Conservation (phyloP, 2,329 filamentous ascomycete genomes). For the Talaromyces sp. region DNA sequence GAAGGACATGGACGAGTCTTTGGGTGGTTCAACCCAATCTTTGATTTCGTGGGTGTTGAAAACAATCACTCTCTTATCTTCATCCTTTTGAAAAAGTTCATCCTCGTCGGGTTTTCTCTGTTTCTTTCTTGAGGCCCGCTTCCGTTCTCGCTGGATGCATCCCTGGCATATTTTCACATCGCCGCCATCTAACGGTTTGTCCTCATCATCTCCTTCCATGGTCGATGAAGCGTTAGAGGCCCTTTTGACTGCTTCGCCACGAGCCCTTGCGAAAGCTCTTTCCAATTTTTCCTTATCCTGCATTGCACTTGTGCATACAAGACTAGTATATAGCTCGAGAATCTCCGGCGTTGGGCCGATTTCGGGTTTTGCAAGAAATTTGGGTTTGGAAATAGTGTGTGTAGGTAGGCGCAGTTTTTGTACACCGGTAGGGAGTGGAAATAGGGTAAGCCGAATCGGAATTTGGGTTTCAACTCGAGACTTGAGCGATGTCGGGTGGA, state of each 20-base stretch:
- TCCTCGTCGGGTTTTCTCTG: slow-evolving; percentile 90
- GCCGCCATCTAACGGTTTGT: slow-evolving; percentile 79
- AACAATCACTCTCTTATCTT: slow-evolving; percentile 76
- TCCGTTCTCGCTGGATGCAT: slow-evolving; percentile 89
- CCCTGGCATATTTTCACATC: slow-evolving; percentile 86
- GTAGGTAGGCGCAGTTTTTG: slow-evolving; percentile 80
- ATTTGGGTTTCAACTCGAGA: slow-evolving; percentile 97
- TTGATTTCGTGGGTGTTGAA: slow-evolving; percentile 88
- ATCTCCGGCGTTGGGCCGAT: slow-evolving; percentile 66
- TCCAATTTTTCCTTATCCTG: slow-evolving; percentile 62
- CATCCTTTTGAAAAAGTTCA: slow-evolving; percentile 75
- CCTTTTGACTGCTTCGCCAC: slow-evolving; percentile 31
- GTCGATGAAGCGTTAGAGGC: slow-evolving; percentile 35
- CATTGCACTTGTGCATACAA: slow-evolving; percentile 93
- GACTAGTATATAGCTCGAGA: slow-evolving; percentile 71
- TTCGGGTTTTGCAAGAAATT: slow-evolving; percentile 71
- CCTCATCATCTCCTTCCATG: slow-evolving; percentile 58
- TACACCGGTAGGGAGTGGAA: slow-evolving; percentile 68
- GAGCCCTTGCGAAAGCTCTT: slow-evolving; percentile 61
- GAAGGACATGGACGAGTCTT: slow-evolving; percentile 42
- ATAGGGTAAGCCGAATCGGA: slow-evolving; percentile 75
- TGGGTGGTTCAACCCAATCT: slow-evolving; percentile 67
- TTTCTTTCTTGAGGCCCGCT: slow-evolving; percentile 88
- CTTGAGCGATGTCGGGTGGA: slow-evolving; percentile 68
- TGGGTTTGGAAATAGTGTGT: slow-evolving; percentile 91